Evolutionary conservation across 805 yeast species (phyloP), one percentile per base, ranked within the genome.

Genomic region (Sugiyamaella floridensis): DNA sequence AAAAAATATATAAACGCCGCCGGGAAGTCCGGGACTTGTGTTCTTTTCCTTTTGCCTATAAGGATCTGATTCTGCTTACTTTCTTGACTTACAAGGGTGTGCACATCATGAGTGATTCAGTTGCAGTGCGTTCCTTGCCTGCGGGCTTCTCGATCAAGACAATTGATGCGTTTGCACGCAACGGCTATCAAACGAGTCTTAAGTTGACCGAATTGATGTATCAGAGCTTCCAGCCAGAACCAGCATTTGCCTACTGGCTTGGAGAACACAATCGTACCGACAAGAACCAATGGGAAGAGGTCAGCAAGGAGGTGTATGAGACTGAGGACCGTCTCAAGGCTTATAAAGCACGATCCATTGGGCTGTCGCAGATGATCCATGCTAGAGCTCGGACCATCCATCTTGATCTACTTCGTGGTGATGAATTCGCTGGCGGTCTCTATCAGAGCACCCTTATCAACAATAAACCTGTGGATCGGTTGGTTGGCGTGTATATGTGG

Each of bases 401-500:
- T 14, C 14, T 22, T 12, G 26, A 41, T 12, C 22, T 48, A 11
- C 29, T 52, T 10, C 11, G 26, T 2, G 37, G 45, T 6, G 18
- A 29, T 6, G 42, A 32, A 29, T 32, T 12, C 14, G 22, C 14
- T 12, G 45, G 45, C 40, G 52, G 52, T 9, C 32, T 53, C 28
- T 53, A 40, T 28, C 29, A 34, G 18, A 32, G n/a, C n/a, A 32
- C 12, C n/a, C n/a, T 32, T 11, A 14, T 32, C 12, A 14, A 32
- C 9, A 14, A 14, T 11, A 20, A 15, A 12, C 29, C 28, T 16
- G 47, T 19, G n/a, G 37, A 32, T 3, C 18, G 41, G 12, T 37
- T 45, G 41, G 47, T 52, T 6, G 59, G 59, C 7, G 29, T 45
- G 29, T 29, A 48, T 3, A 48, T 43, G 7, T 53, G 56, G 58